phyloP scores from a whole-genome alignment of 73 alveolate species.

The Paramecium tetraurelia region DNA sequence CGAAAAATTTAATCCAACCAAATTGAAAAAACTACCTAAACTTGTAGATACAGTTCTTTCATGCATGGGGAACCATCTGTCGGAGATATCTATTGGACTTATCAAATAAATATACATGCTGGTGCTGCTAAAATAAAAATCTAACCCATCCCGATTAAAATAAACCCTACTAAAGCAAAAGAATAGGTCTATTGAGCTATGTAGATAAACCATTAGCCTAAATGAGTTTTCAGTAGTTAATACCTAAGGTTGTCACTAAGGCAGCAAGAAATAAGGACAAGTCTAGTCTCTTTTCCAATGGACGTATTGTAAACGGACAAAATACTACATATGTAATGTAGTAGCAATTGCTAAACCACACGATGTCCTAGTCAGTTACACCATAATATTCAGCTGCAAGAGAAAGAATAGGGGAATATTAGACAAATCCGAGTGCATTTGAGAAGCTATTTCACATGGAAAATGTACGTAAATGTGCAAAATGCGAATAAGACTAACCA shows the following conservation, averaged over 20 bases:
- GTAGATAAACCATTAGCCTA: slow-evolving; percentile 29
- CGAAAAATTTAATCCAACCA: background rate
- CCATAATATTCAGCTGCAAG: slow-evolving; percentile 1
- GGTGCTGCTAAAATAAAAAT: slow-evolving; percentile 12
- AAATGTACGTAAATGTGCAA: background rate
- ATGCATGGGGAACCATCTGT: slow-evolving; percentile 3
- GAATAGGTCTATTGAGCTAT: background rate
- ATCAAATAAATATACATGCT: background rate
- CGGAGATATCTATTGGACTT: background rate
- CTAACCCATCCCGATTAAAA: background rate
- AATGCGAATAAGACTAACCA: slow-evolving; percentile 43
- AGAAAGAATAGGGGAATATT: background rate
- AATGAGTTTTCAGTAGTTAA: background rate
- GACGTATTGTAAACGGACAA: background rate
- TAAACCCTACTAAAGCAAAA: slow-evolving; percentile 7
- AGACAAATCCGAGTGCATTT: background rate
- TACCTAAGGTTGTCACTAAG: background rate
- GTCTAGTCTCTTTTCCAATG: slow-evolving; percentile 12
- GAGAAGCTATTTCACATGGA: background rate
- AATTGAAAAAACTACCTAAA: background rate
- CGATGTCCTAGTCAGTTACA: background rate
- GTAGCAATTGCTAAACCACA: slow-evolving; percentile 15
- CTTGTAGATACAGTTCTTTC: background rate
- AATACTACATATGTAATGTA: background rate
- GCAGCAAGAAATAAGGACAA: background rate